Evolutionary conservation across 1,284 basidiomycete species (phyloP).

Genomic region (Polyporus tsugae): DNA sequence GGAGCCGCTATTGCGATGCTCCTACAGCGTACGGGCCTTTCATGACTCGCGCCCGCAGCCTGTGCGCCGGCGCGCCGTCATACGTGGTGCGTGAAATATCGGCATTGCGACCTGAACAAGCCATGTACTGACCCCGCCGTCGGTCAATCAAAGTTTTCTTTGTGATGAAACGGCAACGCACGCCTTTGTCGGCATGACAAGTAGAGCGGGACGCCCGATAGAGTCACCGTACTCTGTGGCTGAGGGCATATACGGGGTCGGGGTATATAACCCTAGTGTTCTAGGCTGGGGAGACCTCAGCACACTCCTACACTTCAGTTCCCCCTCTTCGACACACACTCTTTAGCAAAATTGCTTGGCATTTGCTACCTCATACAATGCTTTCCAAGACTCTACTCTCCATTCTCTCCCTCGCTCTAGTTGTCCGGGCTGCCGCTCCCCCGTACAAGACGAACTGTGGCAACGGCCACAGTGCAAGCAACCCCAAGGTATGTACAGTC

Average conservation of each 20-base stretch:
- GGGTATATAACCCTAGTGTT: constrained; percentile 10
- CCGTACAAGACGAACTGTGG: constrained; percentile 30
- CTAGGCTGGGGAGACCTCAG: constrained; percentile 2
- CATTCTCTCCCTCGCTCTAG: constrained; percentile 21
- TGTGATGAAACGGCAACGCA: background rate
- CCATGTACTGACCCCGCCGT: background rate
- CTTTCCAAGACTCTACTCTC: constrained; percentile 20
- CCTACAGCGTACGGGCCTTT: background rate
- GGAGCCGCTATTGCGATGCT: constrained; percentile 1
- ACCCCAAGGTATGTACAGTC: constrained; percentile 36
- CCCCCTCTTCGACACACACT: constrained; percentile 9
- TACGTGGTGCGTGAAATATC: constrained; percentile 11
- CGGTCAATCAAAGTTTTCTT: background rate
- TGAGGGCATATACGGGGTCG: background rate
- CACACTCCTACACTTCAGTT: constrained; percentile 6
- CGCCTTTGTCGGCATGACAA: background rate
- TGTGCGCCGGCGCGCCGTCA: background rate
- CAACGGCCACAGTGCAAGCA: constrained; percentile 40
- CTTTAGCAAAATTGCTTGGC: background rate
- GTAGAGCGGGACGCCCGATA: background rate
- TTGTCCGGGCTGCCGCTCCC: constrained; percentile 20
- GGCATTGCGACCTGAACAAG: constrained; percentile 10
- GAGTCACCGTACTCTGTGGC: background rate
- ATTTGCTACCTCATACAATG: constrained; percentile 19
- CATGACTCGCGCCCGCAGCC: constrained; percentile 13